Conservation (phyloP, 176 grass and related monocot species). For the Aegilops longissima region DNA sequence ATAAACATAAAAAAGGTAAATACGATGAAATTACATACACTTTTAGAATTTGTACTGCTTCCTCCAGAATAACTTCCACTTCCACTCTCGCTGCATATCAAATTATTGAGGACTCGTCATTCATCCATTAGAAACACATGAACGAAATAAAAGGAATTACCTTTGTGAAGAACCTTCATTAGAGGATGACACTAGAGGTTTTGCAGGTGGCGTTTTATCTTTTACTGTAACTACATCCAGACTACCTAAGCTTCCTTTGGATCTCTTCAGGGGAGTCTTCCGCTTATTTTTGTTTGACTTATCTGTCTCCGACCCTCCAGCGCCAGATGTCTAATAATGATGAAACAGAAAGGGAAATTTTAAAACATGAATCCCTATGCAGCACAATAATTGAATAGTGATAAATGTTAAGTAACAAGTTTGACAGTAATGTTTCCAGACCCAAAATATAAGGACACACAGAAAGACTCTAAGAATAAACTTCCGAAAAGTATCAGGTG, state of each 20-base stretch:
- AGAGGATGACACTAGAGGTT: conserved; percentile 47
- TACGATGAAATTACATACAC: conserved; percentile 38
- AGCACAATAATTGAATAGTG: conserved; percentile 1
- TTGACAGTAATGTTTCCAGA: background rate
- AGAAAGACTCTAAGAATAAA: conserved; percentile 4
- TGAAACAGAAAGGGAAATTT: background rate
- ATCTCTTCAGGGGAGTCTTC: conserved; percentile 51
- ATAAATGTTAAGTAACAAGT: conserved; percentile 19
- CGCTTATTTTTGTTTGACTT: conserved; percentile 55
- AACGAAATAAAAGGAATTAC: conserved; percentile 30
- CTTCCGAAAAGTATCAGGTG: background rate
- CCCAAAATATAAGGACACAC: background rate
- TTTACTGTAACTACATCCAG: conserved; percentile 41
- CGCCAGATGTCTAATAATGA: conserved; percentile 45
- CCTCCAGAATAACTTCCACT: conserved; percentile 52
- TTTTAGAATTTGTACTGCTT: conserved; percentile 65
- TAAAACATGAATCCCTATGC: conserved; percentile 14
- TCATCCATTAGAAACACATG: conserved; percentile 4
- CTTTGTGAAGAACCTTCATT: conserved; percentile 63
- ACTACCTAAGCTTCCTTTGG: conserved; percentile 59
- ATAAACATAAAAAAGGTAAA: conserved; percentile 7
- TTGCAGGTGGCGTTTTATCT: conserved; percentile 44
- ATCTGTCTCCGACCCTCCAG: conserved; percentile 45
- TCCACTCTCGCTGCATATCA: conserved; percentile 59
- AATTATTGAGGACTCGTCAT: conserved; percentile 6